These are phyloP conservation scores for Macrophomina phaseolina DNA, from an alignment of 2,329 filamentous ascomycete genomes.

Conservation along the genomic window DNA sequence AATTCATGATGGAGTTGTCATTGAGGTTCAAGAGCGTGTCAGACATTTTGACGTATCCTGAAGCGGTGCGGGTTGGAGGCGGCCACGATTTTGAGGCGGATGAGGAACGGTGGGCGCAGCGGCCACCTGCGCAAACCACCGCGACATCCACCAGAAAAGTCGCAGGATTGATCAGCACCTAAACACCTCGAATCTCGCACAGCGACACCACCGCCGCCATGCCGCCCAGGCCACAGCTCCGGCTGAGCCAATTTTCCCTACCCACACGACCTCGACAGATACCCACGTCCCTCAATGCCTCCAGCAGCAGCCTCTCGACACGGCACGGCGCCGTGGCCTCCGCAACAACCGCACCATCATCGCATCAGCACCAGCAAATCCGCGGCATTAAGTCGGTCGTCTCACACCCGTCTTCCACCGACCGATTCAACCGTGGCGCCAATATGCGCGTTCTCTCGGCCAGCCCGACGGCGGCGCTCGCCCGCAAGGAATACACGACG, in stretches of 20 bases:
- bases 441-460: slow-evolving; percentile 60
- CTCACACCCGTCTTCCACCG: slow-evolving; percentile 20
- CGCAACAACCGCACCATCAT: background rate
- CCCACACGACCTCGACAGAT: background rate
- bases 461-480: slow-evolving; percentile 63
- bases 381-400: slow-evolving; percentile 24
- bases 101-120: slow-evolving; percentile 15
- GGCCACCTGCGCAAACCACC: slow-evolving; percentile 23
- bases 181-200: background rate
- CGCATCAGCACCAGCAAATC: background rate
- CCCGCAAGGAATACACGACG: slow-evolving; percentile 62
- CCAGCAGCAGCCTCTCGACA: background rate
- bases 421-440: slow-evolving; percentile 60
- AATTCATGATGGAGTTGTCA: slow-evolving; percentile 8
- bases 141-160: slow-evolving; percentile 22
- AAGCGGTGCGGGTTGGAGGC: background rate
- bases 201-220: slow-evolving; percentile 6
- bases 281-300: slow-evolving; percentile 21
- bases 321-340: background rate
- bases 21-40: background rate
- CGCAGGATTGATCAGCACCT: background rate
- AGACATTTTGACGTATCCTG: background rate
- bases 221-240: slow-evolving; percentile 18
- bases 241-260: slow-evolving; percentile 10
- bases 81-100: background rate